Percentiles rank a stretch among this genome's conserved stretches.
Conservation (phyloP, 2,329 filamentous ascomycete genomes). For the Fusarium tanahbumbuense region DNA sequence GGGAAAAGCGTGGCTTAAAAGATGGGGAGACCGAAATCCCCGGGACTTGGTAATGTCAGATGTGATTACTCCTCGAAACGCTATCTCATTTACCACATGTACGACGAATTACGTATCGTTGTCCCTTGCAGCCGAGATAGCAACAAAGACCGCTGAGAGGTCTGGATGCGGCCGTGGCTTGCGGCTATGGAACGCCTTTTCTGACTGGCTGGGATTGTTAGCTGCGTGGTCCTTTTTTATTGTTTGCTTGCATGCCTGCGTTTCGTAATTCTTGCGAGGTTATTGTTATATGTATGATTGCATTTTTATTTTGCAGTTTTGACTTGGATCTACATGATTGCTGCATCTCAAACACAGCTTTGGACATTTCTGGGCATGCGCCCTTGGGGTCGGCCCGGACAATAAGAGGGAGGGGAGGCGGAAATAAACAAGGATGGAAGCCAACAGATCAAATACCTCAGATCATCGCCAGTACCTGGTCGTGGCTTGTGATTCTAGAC, state of each 20-base stretch:
- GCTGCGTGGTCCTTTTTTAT: not conserved
- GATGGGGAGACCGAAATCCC: not conserved
- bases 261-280: not conserved
- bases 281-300: not conserved
- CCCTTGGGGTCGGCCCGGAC: not conserved
- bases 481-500: conserved; percentile 32
- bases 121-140: not conserved
- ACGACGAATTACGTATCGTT: not conserved
- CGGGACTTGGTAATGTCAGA: not conserved
- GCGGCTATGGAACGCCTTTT: conserved; percentile 21
- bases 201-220: not conserved
- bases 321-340: not conserved
- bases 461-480: not conserved
- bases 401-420: not conserved
- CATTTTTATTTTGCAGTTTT: too few species aligned
- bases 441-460: not conserved
- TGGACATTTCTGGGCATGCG: not conserved
- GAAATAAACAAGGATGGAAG: not conserved
- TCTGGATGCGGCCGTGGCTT: conserved; percentile 37
- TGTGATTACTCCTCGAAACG: not conserved
- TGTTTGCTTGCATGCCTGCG: conserved; percentile 3
- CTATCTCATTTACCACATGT: not conserved
- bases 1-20: not conserved
- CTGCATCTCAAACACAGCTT: not conserved
- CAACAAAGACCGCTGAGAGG: not conserved